Percentiles rank a stretch among this genome's conserved stretches.
Evolutionary conservation across 192 early-diverging fungal genomes (phyloP).

Genomic region (Phycomyces blakesleeanus): DNA sequence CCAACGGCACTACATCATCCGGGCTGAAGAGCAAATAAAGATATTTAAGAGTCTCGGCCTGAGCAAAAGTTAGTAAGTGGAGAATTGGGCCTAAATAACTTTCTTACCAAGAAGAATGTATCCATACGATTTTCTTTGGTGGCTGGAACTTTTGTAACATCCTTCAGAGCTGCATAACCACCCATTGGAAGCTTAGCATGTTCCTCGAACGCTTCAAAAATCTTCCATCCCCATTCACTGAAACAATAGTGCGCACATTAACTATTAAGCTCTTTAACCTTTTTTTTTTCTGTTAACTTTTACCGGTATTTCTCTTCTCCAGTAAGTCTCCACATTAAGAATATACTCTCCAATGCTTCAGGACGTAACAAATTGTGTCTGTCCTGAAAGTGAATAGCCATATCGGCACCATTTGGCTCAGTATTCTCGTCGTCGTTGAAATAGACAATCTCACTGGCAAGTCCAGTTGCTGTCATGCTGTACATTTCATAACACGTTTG

Average conservation of each 20-base stretch:
- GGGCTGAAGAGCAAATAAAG: constrained; percentile 58
- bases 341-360: constrained; percentile 87
- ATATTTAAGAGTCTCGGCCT: constrained; percentile 76
- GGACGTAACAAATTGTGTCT: constrained; percentile 81
- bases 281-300: constrained; percentile 14
- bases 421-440: constrained; percentile 41
- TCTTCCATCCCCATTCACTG: constrained; percentile 81
- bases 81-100: background rate
- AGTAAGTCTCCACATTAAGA: constrained; percentile 82
- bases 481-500: constrained; percentile 81
- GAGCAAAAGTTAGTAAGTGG: constrained; percentile 30
- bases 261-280: background rate
- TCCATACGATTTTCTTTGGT: constrained; percentile 70
- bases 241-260: background rate
- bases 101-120: constrained; percentile 63
- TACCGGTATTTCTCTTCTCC: constrained; percentile 79
- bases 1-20: constrained; percentile 50
- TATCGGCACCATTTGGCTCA: constrained; percentile 48
- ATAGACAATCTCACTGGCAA: constrained; percentile 85
- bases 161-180: constrained; percentile 54
- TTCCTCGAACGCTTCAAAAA: constrained; percentile 82
- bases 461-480: constrained; percentile 67
- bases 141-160: constrained; percentile 50
- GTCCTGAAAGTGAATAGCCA: constrained; percentile 60
- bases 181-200: constrained; percentile 65